A percentile compares a stretch with the other conserved stretches of the same genome.
Conservation (phyloP, 176 grass and related monocot genomes). For the Oryza brachyantha region DNA sequence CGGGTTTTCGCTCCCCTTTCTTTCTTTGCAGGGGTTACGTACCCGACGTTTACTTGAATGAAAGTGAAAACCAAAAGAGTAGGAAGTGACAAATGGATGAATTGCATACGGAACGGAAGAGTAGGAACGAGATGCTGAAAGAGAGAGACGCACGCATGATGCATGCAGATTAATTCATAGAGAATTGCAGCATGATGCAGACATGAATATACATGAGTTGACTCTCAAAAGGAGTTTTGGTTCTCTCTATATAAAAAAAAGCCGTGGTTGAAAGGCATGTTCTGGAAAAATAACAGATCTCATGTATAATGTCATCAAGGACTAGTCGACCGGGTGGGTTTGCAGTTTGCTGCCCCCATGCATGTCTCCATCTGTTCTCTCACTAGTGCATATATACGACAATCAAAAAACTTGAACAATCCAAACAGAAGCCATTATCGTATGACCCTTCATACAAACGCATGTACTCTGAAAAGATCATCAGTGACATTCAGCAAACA, state of each 20-base stretch:
- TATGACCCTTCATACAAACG: too few species aligned
- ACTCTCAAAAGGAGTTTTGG: background rate
- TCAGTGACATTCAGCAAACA: background rate
- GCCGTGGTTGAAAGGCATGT: background rate
- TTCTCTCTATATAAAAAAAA: background rate
- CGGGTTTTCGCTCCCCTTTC: background rate
- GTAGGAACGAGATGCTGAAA: background rate
- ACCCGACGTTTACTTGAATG: background rate
- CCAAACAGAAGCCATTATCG: too few species aligned
- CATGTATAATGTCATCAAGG: background rate
- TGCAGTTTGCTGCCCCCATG: too few species aligned
- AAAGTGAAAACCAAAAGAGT: background rate
- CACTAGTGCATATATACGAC: too few species aligned
- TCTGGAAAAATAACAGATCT: background rate
- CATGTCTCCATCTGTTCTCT: too few species aligned
- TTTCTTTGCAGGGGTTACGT: background rate
- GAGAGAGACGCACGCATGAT: background rate
- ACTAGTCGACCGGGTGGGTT: too few species aligned
- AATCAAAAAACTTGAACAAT: too few species aligned
- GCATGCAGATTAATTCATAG: background rate
- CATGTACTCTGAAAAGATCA: too few species aligned
- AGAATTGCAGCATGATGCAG: background rate
- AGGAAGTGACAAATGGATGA: background rate
- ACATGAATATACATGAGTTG: background rate
- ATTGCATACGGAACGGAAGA: background rate